Percentiles rank a stretch among this genome's conserved stretches.
Evolutionary conservation across 805 yeast species (phyloP).

Genomic region (Ogataea pignaliae): DNA sequence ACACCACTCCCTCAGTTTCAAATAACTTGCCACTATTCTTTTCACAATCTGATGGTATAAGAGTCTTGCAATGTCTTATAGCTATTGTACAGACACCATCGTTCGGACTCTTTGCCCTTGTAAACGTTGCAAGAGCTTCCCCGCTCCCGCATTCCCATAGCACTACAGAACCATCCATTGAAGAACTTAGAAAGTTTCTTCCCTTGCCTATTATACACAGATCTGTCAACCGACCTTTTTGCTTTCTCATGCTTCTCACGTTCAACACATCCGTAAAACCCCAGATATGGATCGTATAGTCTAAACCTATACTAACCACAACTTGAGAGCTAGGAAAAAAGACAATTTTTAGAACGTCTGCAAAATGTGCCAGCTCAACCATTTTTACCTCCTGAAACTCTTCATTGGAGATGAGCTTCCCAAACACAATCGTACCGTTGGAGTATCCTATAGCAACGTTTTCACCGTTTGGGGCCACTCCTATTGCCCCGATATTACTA

Average conservation of each 20-base stretch:
- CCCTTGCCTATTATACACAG: slow-evolving; percentile 57
- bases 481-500: slow-evolving; percentile 1
- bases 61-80: slow-evolving; percentile 8
- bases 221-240: slow-evolving; percentile 44
- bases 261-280: slow-evolving; percentile 41
- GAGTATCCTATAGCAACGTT: slow-evolving; percentile 14
- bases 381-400: background rate
- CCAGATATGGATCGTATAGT: slow-evolving; percentile 61
- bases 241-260: slow-evolving; percentile 50
- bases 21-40: slow-evolving; percentile 30
- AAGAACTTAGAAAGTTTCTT: slow-evolving; percentile 56
- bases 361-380: slow-evolving; percentile 42
- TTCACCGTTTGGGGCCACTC: slow-evolving; percentile 6
- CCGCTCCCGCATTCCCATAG: slow-evolving; percentile 74
- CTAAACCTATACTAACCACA: slow-evolving; percentile 52
- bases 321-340: slow-evolving; percentile 68
- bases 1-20: slow-evolving; percentile 42
- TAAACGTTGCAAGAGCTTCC: slow-evolving; percentile 35
- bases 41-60: slow-evolving; percentile 30
- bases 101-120: slow-evolving; percentile 28
- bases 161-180: slow-evolving; percentile 49
- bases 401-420: slow-evolving; percentile 1
- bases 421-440: slow-evolving; percentile 12
- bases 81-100: slow-evolving; percentile 33
- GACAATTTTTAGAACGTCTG: slow-evolving; percentile 38